phyloP scores from a whole-genome alignment of 306 rosid genomes.

The Argentina anserina region DNA sequence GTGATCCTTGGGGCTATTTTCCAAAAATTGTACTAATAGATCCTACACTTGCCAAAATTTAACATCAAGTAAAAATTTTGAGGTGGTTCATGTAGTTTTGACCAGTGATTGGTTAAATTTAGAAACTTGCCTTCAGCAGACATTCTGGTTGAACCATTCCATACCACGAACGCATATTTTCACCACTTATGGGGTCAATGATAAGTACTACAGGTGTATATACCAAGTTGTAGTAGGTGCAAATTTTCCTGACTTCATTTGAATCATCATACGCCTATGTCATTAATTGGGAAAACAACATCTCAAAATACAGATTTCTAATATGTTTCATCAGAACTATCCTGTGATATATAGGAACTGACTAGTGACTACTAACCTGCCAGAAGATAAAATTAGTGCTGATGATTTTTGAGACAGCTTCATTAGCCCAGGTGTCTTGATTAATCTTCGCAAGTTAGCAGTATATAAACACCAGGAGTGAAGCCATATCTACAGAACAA shows the following conservation, averaged over 20 bases:
- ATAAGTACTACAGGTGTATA: slow-evolving; percentile 87
- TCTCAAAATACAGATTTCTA: neutral
- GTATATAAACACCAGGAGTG: slow-evolving; percentile 11
- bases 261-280: slow-evolving; percentile 74
- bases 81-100: neutral
- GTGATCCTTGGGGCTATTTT: neutral
- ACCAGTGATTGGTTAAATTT: neutral
- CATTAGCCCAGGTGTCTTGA: slow-evolving; percentile 97
- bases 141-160: slow-evolving; percentile 95
- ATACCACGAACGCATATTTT: slow-evolving; percentile 77
- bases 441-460: slow-evolving; percentile 64
- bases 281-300: neutral
- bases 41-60: neutral
- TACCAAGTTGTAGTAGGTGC: slow-evolving; percentile 78
- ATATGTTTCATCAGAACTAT: neutral
- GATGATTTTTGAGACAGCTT: slow-evolving; percentile 75
- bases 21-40: neutral
- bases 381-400: slow-evolving; percentile 1
- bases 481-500: slow-evolving; percentile 5
- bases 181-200: slow-evolving; percentile 94
- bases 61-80: neutral
- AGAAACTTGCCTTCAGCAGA: slow-evolving; percentile 55
- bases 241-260: slow-evolving; percentile 92
- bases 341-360: neutral
- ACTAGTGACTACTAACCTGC: neutral